phyloP scores from a whole-genome alignment of 2,329 filamentous ascomycete species.

The Myriangium duriaei region DNA sequence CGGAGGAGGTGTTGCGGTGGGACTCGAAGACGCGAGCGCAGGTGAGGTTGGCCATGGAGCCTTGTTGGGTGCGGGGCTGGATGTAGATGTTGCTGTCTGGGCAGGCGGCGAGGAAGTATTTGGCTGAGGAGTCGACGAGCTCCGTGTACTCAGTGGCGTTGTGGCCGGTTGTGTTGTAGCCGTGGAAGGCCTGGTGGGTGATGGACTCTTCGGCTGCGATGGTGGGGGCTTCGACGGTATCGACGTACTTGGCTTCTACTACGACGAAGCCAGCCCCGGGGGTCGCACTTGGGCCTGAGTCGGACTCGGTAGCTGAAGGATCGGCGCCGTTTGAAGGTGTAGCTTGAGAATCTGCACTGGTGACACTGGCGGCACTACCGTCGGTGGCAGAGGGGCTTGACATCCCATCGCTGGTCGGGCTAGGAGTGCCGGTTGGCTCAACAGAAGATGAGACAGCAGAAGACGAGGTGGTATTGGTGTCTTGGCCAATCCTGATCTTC shows the following conservation, averaged over 20 bases:
- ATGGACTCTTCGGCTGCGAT: constrained; percentile 16
- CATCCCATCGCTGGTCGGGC: too few species aligned
- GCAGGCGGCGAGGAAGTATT: constrained; percentile 21
- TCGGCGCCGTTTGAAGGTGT: too few species aligned
- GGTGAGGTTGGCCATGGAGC: constrained; percentile 8
- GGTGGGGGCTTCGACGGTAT: constrained; percentile 16
- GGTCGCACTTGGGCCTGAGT: too few species aligned
- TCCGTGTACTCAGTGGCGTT: constrained; percentile 15
- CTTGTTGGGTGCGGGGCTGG: constrained; percentile 14
- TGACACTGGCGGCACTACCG: too few species aligned
- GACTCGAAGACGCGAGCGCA: constrained; percentile 6
- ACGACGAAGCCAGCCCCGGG: too few species aligned
- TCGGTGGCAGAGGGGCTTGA: too few species aligned
- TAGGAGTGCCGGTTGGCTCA: too few species aligned
- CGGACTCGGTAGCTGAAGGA: too few species aligned
- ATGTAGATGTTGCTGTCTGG: constrained; percentile 26
- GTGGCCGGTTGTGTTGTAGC: constrained; percentile 6
- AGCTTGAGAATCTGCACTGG: too few species aligned
- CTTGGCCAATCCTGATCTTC: too few species aligned
- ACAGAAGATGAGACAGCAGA: too few species aligned
- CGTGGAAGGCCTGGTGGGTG: constrained; percentile 1
- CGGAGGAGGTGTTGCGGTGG: constrained; percentile 13
- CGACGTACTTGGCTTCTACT: neutral
- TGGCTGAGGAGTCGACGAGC: constrained; percentile 14
- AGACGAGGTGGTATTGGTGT: too few species aligned